Conservation (phyloP, 768 basidiomycete species). For the Leccinum incarnatum region DNA sequence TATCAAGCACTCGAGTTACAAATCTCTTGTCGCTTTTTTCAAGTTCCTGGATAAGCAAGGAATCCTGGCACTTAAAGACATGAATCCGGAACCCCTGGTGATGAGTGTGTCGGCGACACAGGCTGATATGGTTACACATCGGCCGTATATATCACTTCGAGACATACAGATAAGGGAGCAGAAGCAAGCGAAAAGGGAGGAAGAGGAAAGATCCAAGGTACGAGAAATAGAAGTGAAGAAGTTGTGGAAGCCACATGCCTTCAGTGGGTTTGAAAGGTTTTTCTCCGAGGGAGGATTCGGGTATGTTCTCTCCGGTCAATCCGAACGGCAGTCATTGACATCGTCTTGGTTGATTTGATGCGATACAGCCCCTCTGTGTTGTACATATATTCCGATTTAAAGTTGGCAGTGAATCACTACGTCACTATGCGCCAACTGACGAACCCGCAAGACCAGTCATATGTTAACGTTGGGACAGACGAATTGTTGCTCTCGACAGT, state of each 20-base stretch:
- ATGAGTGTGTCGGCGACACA: constrained; percentile 56
- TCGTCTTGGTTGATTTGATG: neutral
- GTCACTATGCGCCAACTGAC: constrained; percentile 57
- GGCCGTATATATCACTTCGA: constrained; percentile 55
- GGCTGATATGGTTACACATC: constrained; percentile 52
- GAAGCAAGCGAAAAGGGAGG: constrained; percentile 55
- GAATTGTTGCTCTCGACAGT: constrained; percentile 39
- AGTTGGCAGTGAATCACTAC: constrained; percentile 58
- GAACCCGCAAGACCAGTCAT: constrained; percentile 64
- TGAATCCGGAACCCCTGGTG: constrained; percentile 50
- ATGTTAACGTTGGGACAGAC: constrained; percentile 61
- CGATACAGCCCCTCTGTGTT: constrained; percentile 45
- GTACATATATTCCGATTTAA: constrained; percentile 59
- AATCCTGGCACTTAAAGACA: constrained; percentile 68
- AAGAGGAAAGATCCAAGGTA: constrained; percentile 43
- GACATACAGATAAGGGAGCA: constrained; percentile 63
- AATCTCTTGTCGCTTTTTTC: constrained; percentile 79
- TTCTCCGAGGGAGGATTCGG: constrained; percentile 63
- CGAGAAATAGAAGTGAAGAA: constrained; percentile 61
- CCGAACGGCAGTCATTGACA: neutral
- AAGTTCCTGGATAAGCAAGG: constrained; percentile 73
- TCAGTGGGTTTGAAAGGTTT: constrained; percentile 44
- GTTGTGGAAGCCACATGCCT: constrained; percentile 72
- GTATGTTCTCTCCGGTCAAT: constrained; percentile 39
- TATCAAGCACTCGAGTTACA: constrained; percentile 77